Evolutionary conservation across 202 grass and related monocot genomes (phyloP), one percentile per base, ranked within the genome.

Genomic region (Cymbopogon flexuosus): DNA sequence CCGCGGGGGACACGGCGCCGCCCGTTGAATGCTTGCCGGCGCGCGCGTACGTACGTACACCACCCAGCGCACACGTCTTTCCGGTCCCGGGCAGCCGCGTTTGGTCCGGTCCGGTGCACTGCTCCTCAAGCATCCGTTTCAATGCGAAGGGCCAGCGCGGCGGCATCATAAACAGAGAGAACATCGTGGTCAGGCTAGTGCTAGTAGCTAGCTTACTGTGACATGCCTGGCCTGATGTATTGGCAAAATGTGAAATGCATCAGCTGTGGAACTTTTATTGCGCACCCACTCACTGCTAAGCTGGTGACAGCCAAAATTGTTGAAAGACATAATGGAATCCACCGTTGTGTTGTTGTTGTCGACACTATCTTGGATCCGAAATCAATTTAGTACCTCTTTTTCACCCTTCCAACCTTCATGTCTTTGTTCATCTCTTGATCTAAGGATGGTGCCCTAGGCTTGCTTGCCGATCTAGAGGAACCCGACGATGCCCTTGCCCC

Each of bases 1-100:
- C 1, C 34, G n/a, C 47, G 18, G 71, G 70, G 5, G 31, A 73
- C 71, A 57, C 71, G 71, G 71, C 47, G 71, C 71, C 71, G 71
- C 31, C 7, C 18, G 47, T 73, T 73, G 46, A 73, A 36, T 73
- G 71, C 47, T 22, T 30, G 49, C 49, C 30, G 45, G 29, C 19
- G n/a, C n/a, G n/a, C n/a, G n/a, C n/a, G n/a, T n/a, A 9, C 1
- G 36, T 39, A 40, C 8, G 54, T 58, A 23, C n/a, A 22, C 70
- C 27, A 33, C 9, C 45, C 68, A 13, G 71, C 47, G 8, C 24
- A 74, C 72, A 51, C 72, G 72, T 74, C 72, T 74, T 72, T 3
- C 16, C 65, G 3, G 16, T 24, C 68, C 34, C 12, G 18, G 35
- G 34, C 34, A 67, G 34, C 35, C 13, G 22, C n/a, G n/a, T 23